Conservation (phyloP, 176 grass and related monocot genomes). For the Ensete ventricosum region DNA sequence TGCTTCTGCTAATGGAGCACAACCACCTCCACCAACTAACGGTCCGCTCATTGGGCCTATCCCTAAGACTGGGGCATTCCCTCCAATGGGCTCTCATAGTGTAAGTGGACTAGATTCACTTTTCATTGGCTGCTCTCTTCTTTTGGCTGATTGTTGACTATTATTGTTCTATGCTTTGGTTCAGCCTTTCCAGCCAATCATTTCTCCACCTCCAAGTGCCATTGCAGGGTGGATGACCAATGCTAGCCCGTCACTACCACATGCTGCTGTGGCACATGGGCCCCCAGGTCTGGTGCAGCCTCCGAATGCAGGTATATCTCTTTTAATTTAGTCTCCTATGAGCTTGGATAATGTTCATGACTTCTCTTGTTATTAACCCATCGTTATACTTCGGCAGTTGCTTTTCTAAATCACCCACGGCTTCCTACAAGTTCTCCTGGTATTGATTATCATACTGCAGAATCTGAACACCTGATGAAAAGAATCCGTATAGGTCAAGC, state of each 20-base stretch:
- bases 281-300: constrained; percentile 74
- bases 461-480: constrained; percentile 99
- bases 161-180: constrained; percentile 5
- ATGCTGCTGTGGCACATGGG: constrained; percentile 71
- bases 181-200: constrained; percentile 90
- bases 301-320: constrained; percentile 53
- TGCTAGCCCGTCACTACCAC: constrained; percentile 72
- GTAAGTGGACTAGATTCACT: constrained; percentile 30
- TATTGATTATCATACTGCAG: constrained; percentile 94
- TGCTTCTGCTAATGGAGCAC: constrained; percentile 76
- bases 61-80: constrained; percentile 79
- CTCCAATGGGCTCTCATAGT: constrained; percentile 86
- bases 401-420: constrained; percentile 90
- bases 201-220: constrained; percentile 84
- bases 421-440: constrained; percentile 63
- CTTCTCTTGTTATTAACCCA: not conserved
- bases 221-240: constrained; percentile 99
- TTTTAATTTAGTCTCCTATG: not conserved
- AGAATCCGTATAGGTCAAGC: constrained; percentile 86
- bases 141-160: not conserved
- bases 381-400: constrained; percentile 42
- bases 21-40: constrained; percentile 62
- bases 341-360: not conserved
- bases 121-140: not conserved
- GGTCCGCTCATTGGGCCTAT: constrained; percentile 84